Conservation (phyloP, 805 yeast species). For the Candida fluviatilis region DNA sequence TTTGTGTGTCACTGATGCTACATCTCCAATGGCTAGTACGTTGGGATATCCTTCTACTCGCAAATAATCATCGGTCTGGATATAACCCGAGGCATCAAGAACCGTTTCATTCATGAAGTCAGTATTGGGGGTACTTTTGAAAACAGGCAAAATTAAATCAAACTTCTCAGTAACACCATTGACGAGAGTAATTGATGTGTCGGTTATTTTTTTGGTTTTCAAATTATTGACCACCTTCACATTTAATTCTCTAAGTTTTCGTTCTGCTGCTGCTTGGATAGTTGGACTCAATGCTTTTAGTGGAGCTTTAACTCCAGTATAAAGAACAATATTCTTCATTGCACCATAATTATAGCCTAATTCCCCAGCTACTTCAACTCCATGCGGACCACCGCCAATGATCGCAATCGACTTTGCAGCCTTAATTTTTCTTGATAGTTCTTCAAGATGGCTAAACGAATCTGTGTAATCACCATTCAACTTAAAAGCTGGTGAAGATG, state of each 20-base stretch:
- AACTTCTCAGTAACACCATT: constrained; percentile 16
- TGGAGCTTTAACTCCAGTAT: constrained; percentile 21
- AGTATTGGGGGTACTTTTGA: constrained; percentile 26
- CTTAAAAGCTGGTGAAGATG: constrained; percentile 21
- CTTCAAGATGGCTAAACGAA: constrained; percentile 13
- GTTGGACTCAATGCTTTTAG: constrained; percentile 13
- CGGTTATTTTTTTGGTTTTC: constrained; percentile 6
- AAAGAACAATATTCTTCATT: constrained; percentile 20
- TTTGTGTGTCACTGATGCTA: constrained; percentile 17
- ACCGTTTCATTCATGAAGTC: constrained; percentile 21
- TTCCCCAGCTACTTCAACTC: constrained; percentile 38
- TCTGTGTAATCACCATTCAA: constrained; percentile 15
- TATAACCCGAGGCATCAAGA: constrained; percentile 24
- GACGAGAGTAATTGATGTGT: constrained; percentile 11
- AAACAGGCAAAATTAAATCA: constrained; percentile 29
- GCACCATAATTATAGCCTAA: constrained; percentile 18
- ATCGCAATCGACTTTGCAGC: constrained; percentile 27
- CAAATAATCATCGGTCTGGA: constrained; percentile 23
- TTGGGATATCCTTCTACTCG: constrained; percentile 19
- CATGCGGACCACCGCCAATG: constrained; percentile 39
- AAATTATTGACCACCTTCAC: constrained; percentile 21
- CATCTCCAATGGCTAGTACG: constrained; percentile 35
- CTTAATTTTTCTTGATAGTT: constrained; percentile 13
- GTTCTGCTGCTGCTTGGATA: constrained; percentile 10
- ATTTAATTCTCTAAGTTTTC: constrained; percentile 13